A percentile compares a stretch with the other conserved stretches of the same genome.
Conservation (phyloP, 2,329 filamentous ascomycete species). For the Sclerotinia glacialis region DNA sequence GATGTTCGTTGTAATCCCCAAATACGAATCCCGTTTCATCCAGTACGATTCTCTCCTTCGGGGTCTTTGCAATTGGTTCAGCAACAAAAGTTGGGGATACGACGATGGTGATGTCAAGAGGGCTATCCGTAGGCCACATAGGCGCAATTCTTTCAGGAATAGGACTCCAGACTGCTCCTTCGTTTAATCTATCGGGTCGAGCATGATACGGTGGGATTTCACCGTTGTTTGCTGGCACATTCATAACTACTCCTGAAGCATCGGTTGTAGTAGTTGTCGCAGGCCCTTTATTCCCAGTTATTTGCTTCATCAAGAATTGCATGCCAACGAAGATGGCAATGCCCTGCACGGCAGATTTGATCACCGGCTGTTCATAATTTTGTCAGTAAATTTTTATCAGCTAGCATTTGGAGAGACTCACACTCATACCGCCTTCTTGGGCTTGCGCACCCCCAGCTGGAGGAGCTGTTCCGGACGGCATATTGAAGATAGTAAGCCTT, state of each 20-base stretch:
- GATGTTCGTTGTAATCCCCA: conserved; percentile 74
- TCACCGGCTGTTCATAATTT: conserved; percentile 31
- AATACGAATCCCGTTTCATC: conserved; percentile 77
- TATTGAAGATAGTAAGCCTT: conserved; percentile 29
- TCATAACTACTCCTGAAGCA: conserved; percentile 53
- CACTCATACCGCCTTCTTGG: conserved; percentile 37
- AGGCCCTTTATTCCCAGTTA: conserved; percentile 48
- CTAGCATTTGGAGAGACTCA: conserved; percentile 27
- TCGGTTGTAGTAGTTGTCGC: conserved; percentile 46
- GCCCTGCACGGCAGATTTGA: conserved; percentile 47
- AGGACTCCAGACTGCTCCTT: conserved; percentile 60
- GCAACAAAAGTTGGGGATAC: conserved; percentile 73
- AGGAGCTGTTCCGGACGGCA: conserved; percentile 38
- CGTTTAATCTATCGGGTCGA: conserved; percentile 58
- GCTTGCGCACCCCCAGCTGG: conserved; percentile 35
- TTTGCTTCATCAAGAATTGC: conserved; percentile 56
- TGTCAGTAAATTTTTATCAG: conserved; percentile 24
- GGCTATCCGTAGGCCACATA: conserved; percentile 79
- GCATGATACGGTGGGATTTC: conserved; percentile 63
- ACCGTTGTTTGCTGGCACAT: conserved; percentile 52
- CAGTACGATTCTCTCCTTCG: conserved; percentile 68
- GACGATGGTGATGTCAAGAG: conserved; percentile 80
- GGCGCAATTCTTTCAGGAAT: conserved; percentile 74
- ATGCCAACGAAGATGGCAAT: conserved; percentile 56
- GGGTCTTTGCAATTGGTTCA: conserved; percentile 62